Conservation (phyloP, 73 alveolate species). For the Blepharisma stoltei region DNA sequence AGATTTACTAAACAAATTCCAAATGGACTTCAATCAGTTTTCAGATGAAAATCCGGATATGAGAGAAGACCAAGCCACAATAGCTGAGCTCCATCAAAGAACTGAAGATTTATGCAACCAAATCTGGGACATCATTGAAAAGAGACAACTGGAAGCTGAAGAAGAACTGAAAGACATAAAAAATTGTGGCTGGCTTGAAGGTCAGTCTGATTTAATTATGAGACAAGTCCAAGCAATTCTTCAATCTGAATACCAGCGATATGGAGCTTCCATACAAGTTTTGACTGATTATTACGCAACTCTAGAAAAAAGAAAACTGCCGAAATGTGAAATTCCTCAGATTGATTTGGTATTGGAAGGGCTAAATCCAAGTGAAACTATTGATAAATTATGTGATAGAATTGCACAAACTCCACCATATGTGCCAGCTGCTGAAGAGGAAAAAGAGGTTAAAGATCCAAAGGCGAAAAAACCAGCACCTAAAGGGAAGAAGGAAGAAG, state of each 20-base stretch:
- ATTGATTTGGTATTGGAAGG: constrained; percentile 72
- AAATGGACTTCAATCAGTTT: constrained; percentile 82
- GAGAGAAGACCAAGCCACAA: constrained; percentile 92
- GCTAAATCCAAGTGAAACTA: constrained; percentile 72
- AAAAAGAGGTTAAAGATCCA: constrained; percentile 76
- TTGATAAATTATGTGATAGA: constrained; percentile 85
- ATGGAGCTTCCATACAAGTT: constrained; percentile 70
- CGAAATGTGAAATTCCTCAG: constrained; percentile 44
- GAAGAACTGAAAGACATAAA: constrained; percentile 87
- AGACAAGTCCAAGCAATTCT: constrained; percentile 66
- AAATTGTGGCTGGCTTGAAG: constrained; percentile 88
- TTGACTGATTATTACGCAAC: constrained; percentile 87
- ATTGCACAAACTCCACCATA: constrained; percentile 66
- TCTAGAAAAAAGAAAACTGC: constrained; percentile 79
- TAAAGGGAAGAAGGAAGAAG: constrained; percentile 81
- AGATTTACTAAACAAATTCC: constrained; percentile 76
- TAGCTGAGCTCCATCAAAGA: constrained; percentile 94
- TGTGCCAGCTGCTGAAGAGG: constrained; percentile 63
- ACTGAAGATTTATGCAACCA: constrained; percentile 91
- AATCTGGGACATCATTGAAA: constrained; percentile 89
- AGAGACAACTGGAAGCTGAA: constrained; percentile 85
- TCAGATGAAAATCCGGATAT: constrained; percentile 91
- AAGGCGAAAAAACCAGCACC: constrained; percentile 83
- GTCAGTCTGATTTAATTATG: constrained; percentile 74
- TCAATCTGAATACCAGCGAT: constrained; percentile 86